Base-by-base conservation (phyloP, 73 alveolate genomes). In the Paramecium sonneborni region DNA sequence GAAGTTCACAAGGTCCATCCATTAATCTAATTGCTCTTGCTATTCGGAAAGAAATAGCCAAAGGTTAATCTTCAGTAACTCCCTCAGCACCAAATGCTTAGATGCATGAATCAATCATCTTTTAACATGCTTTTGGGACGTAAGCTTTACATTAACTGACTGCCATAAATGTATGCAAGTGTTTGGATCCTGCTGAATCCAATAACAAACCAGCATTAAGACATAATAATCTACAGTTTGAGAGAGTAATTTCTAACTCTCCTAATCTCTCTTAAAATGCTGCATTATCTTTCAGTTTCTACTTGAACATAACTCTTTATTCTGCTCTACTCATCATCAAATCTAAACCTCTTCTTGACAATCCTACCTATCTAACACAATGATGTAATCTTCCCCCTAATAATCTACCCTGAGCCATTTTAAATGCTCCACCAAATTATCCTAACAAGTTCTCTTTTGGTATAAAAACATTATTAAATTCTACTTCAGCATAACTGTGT, bases 351-450 rank as follows among this genome's bases (percentile, higher is more conserved):
- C 92, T 93, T 72, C 92, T 93, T 8, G 94, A 92, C 6, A 86
- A 70, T 18, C 96, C 96, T 24, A 93, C 67, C 57, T 92, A 85
- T 57, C 96, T 91, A 92, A 93, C 92, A 55, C 97, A 92, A 67
- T 94, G 97, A 26, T 92, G 96, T 35, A 94, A 85, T 57, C 97
- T 90, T 3, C 97, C 95, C 6, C 96, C 96, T 23, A 95, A 96
- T 38, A 94, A 52, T 26, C 97, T 85, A 21, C 97, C 95, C 52
- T 94, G 88, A 11, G 97, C 96, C 52, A 94, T 94, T 76, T 92
- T 96, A 86, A 94, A 94, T 70, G 96, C 97, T 18, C 97, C 92
- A 21, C 97, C 96, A 34, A 90, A 93, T 7, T 95, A 87, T 7
- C 92, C 86, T 18, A 93, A 86, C 85, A 94, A 92, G 38, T 94